These are phyloP conservation scores for Handroanthus guayacan DNA, from an alignment of 257 asterid species.

Conservation along the genomic window DNA sequence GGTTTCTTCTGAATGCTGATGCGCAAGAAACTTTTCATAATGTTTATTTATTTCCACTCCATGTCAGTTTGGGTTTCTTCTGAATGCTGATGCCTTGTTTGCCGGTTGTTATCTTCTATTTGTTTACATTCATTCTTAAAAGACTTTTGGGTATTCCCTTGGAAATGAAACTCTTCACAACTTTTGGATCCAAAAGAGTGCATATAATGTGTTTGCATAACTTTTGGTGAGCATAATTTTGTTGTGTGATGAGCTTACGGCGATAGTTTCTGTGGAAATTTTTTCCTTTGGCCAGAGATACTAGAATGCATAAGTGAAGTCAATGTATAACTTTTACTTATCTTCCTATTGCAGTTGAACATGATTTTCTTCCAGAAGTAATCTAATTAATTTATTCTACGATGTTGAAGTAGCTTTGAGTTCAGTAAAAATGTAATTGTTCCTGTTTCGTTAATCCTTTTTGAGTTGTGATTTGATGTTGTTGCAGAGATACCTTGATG, in stretches of 20 bases:
- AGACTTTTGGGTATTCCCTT: background rate
- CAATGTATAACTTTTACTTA: slow-evolving; percentile 12
- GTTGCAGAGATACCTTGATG: slow-evolving; percentile 91
- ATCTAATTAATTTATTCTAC: background rate
- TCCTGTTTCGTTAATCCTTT: background rate
- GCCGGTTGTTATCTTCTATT: slow-evolving; percentile 7
- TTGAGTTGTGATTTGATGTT: slow-evolving; percentile 19
- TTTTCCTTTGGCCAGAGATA: background rate
- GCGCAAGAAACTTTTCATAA: background rate
- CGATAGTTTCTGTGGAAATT: background rate
- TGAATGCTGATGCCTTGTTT: slow-evolving; percentile 4
- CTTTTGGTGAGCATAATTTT: background rate
- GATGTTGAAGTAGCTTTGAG: background rate
- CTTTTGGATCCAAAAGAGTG: background rate
- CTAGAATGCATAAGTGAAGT: slow-evolving; percentile 14
- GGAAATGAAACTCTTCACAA: background rate
- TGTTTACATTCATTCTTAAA: slow-evolving; percentile 26
- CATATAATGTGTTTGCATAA: background rate
- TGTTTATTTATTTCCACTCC: background rate
- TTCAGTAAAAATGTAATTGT: slow-evolving; percentile 4
- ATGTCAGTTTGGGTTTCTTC: background rate
- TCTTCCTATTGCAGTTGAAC: slow-evolving; percentile 14
- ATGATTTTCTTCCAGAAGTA: background rate
- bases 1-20: background rate
- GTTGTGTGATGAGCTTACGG: background rate